These are phyloP conservation scores for Raphanus sativus DNA, from an alignment of 345 rosid genomes.

Conservation along the genomic window DNA sequence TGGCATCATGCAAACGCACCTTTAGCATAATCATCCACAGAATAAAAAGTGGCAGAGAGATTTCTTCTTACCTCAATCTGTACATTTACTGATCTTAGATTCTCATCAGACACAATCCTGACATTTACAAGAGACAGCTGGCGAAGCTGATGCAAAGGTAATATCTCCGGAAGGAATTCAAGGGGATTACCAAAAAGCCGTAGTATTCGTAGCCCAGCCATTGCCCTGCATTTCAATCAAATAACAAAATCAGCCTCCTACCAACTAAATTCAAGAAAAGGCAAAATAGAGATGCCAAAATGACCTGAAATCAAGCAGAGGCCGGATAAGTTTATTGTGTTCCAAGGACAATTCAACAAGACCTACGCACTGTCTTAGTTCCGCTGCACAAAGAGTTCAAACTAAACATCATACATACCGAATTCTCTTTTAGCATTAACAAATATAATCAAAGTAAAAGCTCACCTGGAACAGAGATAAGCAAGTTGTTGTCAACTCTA, in stretches of 20 bases:
- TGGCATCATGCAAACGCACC: conserved; percentile 43
- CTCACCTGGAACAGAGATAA: conserved; percentile 95
- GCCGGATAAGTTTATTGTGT: conserved; percentile 91
- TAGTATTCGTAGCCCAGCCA: conserved; percentile 80
- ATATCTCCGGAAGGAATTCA: conserved; percentile 96
- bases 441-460: not conserved
- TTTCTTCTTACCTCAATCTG: conserved; percentile 71
- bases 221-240: conserved; percentile 71
- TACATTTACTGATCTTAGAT: conserved; percentile 83
- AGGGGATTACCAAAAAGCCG: conserved; percentile 95
- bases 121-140: conserved; percentile 92
- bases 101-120: conserved; percentile 88
- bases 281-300: conserved; percentile 25
- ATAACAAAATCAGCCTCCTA: conserved; percentile 44
- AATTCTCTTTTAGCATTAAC: conserved; percentile 8
- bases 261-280: conserved; percentile 16
- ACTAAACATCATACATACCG: conserved; percentile 29
- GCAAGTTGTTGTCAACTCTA: conserved; percentile 70
- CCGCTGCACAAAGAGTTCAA: conserved; percentile 57
- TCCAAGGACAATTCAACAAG: conserved; percentile 89
- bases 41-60: conserved; percentile 9
- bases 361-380: conserved; percentile 82
- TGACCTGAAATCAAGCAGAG: conserved; percentile 99
- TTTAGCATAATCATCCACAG: conserved; percentile 16
- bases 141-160: conserved; percentile 84